Evolutionary conservation across 257 asterid species (phyloP).

Genomic region (Nyctanthes arbortristis): DNA sequence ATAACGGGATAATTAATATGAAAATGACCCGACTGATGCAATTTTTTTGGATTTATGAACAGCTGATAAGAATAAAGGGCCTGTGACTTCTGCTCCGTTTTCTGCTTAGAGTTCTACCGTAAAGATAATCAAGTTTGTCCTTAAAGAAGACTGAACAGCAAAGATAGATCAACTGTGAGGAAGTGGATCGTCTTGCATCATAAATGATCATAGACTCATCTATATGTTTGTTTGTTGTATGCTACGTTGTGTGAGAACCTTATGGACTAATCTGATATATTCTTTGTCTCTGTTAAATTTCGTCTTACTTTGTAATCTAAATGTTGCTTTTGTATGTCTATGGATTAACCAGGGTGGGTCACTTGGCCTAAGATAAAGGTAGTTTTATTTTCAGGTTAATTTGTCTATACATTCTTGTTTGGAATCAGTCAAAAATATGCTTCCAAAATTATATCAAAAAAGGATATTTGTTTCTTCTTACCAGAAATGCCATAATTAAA

Average conservation of each 20-base stretch:
- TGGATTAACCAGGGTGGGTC: neutral
- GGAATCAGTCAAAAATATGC: neutral
- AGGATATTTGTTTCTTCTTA: no score
- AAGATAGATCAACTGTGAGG: neutral
- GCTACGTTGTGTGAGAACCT: neutral
- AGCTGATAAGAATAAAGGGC: constrained; percentile 16
- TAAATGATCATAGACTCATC: neutral
- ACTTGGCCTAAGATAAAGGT: neutral
- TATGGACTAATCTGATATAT: neutral
- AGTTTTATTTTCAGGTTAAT: neutral
- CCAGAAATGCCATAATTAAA: no score
- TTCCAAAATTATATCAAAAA: neutral
- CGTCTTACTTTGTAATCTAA: constrained; percentile 1
- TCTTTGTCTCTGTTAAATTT: neutral
- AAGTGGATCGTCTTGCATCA: neutral
- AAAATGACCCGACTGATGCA: neutral
- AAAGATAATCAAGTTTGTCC: neutral
- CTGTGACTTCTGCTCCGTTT: neutral
- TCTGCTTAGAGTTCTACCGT: neutral
- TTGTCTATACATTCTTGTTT: neutral
- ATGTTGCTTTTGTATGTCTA: neutral
- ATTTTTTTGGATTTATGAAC: neutral
- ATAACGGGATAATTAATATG: neutral
- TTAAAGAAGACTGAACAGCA: neutral
- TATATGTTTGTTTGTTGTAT: neutral